Evolutionary conservation across 257 asterid genomes (phyloP), one percentile per base, ranked within the genome.

Genomic region (Plectranthus barbatus): DNA sequence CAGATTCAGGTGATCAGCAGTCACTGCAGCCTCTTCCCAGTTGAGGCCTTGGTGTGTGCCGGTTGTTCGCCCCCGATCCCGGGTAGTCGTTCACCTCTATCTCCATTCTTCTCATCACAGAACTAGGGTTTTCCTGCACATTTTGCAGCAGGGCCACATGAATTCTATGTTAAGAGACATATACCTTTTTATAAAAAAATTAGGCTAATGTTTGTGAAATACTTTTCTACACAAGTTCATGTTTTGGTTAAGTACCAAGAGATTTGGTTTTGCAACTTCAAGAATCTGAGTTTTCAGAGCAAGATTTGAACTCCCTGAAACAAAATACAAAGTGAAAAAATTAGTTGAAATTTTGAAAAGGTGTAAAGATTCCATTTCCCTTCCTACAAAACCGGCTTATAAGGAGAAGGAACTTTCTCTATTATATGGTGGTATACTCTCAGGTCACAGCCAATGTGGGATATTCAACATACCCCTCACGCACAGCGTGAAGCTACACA

Each of bases 1-100:
- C 46, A 15, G 34, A 61, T 62, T 20, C 31, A 5, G 3, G 8
- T n/a, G n/a, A n/a, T 72, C 69, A 77, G 63, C 86, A 80, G 44
- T 80, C 84, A 36, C 0, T 26, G 58, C 84, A 77, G 29, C 49
- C 60, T 79, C 78, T 79, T n/a, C 77, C 74, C 7, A 64, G 18
- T 64, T 77, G 74, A 14, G 94, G 73, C 65, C 47, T 79, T 9
- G 94, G 94, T 4, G 79, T 86, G 63, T 86, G 94, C 34, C 86
- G 88, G 67, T 81, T 75, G 58, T 86, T 86, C 33, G 94, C 88
- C 62, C 88, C 91, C 3, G 91, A 81, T 58, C 91, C 91, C 37
- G 91, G 86, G 71, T 86, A 86, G 40, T 86, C 94, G 20, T 86
- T 72, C 57, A 83, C 46, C 68, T 86, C 85, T 20, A 78, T 66